Base-by-base conservation (phyloP, 106 monocot genomes). In the Apostasia shenzhenica region DNA sequence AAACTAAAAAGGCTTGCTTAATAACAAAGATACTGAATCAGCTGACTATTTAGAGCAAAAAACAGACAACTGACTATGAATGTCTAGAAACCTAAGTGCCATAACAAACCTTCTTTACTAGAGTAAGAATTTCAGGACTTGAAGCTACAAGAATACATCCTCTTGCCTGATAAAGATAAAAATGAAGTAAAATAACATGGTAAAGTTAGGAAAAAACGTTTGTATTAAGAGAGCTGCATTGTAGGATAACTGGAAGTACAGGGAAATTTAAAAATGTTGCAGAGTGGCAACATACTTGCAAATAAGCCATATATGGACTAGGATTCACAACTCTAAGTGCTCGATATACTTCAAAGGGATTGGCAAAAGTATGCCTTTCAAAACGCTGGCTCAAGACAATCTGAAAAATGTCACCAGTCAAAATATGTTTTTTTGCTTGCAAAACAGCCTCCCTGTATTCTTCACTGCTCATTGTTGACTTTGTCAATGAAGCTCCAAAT, bases 271-370 rank as follows among this genome's bases (percentile, higher is more conserved):
- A 7, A 6, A 64, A 38, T 11, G 51, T 54, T 5, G 46, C 45
- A 66, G 45, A 57, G 49, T 44, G 48, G 43, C 55, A 11, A 62
- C 39, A 42, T 14, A 95, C 95, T 80, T 95, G 95, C 59, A 95
- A 75, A 65, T 95, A 95, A 54, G 82, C 72, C 88, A 95, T 92
- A 78, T 92, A 86, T 41, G 91, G 91, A 74, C 95, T 95, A 57
- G 95, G 91, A 77, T 95, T 95, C 58, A 95, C 91, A 38, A 92
- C 73, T 76, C 95, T 83, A 42, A 95, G 69, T 70, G 95, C 76
- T 73, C 95, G 84, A 48, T 95, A 95, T n/a, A 95, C 84, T 77
- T 95, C 95, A 79, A 95, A 95, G 48, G 89, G 95, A 60, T 91
- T 86, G 12, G 91, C 86, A 80, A 82, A 89, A 68, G 95, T 95